phyloP scores from a whole-genome alignment of 345 rosid genomes.

The Populus euphratica region DNA sequence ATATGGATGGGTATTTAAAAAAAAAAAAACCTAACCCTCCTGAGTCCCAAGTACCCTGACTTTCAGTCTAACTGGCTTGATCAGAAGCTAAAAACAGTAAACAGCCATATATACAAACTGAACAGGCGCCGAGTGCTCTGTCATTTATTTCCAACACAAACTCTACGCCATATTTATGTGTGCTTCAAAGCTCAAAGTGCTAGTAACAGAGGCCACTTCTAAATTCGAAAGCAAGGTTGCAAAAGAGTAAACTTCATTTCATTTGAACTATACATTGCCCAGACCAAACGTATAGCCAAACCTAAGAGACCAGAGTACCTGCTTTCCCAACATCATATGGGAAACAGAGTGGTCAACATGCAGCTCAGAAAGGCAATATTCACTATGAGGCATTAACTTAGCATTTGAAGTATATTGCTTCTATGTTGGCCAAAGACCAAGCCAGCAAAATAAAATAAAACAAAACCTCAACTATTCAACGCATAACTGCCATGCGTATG shows the following conservation, averaged over 20 bases:
- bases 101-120: neutral
- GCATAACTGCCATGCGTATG: constrained; percentile 6
- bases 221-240: neutral
- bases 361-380: neutral
- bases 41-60: neutral
- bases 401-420: neutral
- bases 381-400: neutral
- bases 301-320: neutral
- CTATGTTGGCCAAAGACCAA: neutral
- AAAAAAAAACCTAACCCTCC: neutral
- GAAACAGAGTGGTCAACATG: neutral
- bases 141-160: neutral
- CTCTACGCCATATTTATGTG: neutral
- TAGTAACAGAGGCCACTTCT: neutral
- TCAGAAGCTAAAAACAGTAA: neutral
- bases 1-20: neutral
- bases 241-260: neutral
- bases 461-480: neutral
- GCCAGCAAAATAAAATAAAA: neutral
- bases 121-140: neutral
- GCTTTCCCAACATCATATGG: neutral
- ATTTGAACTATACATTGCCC: neutral
- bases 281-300: neutral
- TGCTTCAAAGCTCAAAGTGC: neutral
- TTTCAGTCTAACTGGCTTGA: neutral